A percentile compares a stretch with the other conserved stretches of the same genome.
Conservation (phyloP, 2,329 filamentous ascomycete genomes). For the Verticillium longisporum region DNA sequence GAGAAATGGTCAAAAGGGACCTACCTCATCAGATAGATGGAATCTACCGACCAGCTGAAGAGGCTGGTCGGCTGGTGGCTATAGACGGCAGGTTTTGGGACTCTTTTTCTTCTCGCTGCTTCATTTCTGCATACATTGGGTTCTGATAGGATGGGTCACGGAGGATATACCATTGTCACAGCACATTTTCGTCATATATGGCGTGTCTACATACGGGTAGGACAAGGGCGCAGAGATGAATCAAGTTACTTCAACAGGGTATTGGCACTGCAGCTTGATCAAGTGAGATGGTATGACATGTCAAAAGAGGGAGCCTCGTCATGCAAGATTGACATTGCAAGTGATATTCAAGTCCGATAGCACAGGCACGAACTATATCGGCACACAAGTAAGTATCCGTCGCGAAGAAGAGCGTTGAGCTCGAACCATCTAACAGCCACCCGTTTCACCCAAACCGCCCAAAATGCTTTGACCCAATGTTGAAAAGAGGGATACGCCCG, state of each 20-base stretch:
- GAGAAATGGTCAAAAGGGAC: background rate
- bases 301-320: background rate
- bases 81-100: background rate
- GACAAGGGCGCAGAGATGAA: background rate
- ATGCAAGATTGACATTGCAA: slow-evolving; percentile 1
- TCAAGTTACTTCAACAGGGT: too few species aligned
- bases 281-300: too few species aligned
- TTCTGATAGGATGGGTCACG: background rate
- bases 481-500: slow-evolving; percentile 12
- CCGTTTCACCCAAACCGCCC: slow-evolving; percentile 4
- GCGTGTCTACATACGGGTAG: background rate
- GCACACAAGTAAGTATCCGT: background rate
- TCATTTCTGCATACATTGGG: background rate
- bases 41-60: background rate
- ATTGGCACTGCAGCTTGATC: too few species aligned
- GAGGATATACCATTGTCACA: background rate
- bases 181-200: background rate
- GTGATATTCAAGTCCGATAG: background rate
- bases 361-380: background rate
- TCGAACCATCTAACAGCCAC: slow-evolving; percentile 9
- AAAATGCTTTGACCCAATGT: slow-evolving; percentile 12
- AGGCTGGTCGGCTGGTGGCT: background rate
- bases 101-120: background rate
- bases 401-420: slow-evolving; percentile 12
- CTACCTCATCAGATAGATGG: background rate